Evolutionary conservation across 208 protist species (phyloP).

Genomic region (Leishmania tarentolae): DNA sequence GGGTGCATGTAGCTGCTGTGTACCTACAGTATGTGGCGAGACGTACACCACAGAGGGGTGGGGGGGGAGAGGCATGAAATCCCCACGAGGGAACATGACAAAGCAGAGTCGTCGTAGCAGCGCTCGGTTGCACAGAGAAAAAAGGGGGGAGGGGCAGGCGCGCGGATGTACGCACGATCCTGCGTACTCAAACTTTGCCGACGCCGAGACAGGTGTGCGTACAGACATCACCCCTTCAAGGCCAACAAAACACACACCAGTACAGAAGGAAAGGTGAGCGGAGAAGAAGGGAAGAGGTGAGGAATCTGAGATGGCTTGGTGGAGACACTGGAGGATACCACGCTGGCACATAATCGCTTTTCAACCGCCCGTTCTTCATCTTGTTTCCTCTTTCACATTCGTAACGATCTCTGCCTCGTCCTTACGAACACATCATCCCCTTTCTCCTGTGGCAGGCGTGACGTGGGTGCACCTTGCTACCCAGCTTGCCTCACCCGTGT

Average conservation of each 20-base stretch:
- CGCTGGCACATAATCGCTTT: neutral
- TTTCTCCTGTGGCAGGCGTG: neutral
- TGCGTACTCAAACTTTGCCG: neutral
- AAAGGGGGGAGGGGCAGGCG: neutral
- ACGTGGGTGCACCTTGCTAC: neutral
- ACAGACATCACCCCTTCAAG: neutral
- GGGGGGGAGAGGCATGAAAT: neutral
- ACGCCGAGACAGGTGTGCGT: neutral
- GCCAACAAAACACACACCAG: neutral
- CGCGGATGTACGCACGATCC: neutral
- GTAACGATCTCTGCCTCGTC: neutral
- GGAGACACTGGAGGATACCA: neutral
- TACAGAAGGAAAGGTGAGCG: neutral
- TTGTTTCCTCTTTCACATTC: neutral
- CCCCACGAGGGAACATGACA: neutral
- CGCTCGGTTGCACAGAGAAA: neutral
- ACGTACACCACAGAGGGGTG: neutral
- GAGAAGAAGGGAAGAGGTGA: neutral
- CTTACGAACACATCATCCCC: neutral
- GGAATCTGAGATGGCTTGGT: neutral
- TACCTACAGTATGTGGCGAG: neutral
- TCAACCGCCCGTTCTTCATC: neutral
- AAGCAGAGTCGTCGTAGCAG: neutral
- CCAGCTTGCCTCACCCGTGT: neutral
- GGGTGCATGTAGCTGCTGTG: too few species aligned